phyloP scores from a whole-genome alignment of 257 asterid genomes.

The Ligustrum vulgare region DNA sequence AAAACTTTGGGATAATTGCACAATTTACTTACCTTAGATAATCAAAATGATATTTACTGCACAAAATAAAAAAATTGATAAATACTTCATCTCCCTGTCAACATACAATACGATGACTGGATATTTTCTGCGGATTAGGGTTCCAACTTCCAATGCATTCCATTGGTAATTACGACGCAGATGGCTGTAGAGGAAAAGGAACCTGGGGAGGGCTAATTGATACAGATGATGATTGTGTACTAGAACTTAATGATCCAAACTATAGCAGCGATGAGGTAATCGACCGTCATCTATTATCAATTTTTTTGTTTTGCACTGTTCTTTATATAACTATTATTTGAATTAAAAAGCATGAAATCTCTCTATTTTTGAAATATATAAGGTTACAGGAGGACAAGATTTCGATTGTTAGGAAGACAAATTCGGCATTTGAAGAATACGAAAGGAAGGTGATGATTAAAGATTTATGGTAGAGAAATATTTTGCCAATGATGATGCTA shows the following conservation, averaged over 20 bases:
- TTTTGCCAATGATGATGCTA: conserved; percentile 73
- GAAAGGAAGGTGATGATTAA: conserved; percentile 63
- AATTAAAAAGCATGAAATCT: too few relatives aligned
- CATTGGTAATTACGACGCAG: conserved; percentile 30
- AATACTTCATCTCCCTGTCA: too few relatives aligned
- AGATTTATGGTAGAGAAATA: conserved; percentile 91
- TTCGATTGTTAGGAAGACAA: conserved; percentile 18
- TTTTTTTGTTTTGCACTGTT: not conserved
- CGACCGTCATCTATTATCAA: not conserved
- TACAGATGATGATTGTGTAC: conserved; percentile 35
- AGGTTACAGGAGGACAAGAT: conserved; percentile 60
- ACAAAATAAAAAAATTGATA: too few relatives aligned
- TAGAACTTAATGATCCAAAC: conserved; percentile 73
- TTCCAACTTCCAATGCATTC: not conserved
- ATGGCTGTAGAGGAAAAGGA: conserved; percentile 90
- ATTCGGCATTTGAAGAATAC: conserved; percentile 58
- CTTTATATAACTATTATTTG: not conserved
- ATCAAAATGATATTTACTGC: too few relatives aligned
- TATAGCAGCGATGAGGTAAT: conserved; percentile 67
- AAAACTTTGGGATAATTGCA: too few relatives aligned
- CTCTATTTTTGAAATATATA: not conserved
- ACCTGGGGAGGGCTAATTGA: conserved; percentile 81
- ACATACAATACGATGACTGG: too few relatives aligned
- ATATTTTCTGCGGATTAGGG: conserved; percentile 14
- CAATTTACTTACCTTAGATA: too few relatives aligned